phyloP scores from a whole-genome alignment of 129 eudicot species.

The Flaveria robusta region DNA sequence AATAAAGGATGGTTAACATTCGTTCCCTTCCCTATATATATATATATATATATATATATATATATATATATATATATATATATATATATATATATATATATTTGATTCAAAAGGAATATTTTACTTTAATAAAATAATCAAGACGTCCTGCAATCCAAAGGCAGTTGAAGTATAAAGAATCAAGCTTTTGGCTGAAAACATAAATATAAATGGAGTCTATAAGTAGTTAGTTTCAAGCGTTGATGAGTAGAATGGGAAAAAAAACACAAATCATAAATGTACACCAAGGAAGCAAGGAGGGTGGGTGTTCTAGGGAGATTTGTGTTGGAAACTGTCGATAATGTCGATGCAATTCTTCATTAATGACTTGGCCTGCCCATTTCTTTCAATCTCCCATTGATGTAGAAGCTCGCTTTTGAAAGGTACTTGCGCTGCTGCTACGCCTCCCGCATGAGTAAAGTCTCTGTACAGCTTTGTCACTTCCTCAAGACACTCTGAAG shows the following conservation, averaged over 20 bases:
- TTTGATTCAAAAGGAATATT: too few relatives aligned
- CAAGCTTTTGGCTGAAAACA: neutral
- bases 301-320: neutral
- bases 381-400: conserved; percentile 68
- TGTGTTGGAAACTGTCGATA: conserved; percentile 44
- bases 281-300: too few relatives aligned
- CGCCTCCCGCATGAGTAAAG: conserved; percentile 31
- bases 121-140: too few relatives aligned
- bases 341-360: conserved; percentile 69
- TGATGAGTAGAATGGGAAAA: neutral
- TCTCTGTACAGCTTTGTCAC: conserved; percentile 43
- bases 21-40: too few relatives aligned
- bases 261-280: too few relatives aligned
- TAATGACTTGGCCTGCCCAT: conserved; percentile 73
- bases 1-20: too few relatives aligned
- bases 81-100: too few relatives aligned
- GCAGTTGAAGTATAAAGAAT: neutral
- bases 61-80: too few relatives aligned
- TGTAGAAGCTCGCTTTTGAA: conserved; percentile 61
- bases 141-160: too few relatives aligned
- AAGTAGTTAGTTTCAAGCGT: neutral
- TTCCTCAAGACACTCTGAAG: conserved; percentile 82
- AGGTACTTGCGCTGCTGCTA: conserved; percentile 29
- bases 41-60: too few relatives aligned
- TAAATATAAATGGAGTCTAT: neutral